Evolutionary conservation across 164 flowering plant genomes (phyloP).

Genomic region (Magnolia changhungtana): DNA sequence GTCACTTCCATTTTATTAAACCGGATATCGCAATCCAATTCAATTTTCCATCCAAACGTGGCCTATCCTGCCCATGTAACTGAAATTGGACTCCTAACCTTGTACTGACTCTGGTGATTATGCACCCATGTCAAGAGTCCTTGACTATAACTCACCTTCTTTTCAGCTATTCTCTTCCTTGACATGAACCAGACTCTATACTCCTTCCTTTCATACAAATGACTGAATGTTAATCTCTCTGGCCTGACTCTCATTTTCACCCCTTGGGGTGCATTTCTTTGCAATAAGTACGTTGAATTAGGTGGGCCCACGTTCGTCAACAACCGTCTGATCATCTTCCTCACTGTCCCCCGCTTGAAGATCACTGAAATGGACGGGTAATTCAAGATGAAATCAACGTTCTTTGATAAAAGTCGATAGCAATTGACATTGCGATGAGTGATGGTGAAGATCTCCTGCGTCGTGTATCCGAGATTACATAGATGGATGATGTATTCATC

Average conservation of each 20-base stretch:
- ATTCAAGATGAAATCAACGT: constrained; percentile 68
- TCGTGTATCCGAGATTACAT: constrained; percentile 63
- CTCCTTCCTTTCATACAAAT: constrained; percentile 44
- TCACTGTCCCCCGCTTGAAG: constrained; percentile 48
- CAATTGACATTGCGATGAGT: constrained; percentile 76
- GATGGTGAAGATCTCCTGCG: constrained; percentile 51
- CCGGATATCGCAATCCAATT: no score
- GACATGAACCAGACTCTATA: constrained; percentile 60
- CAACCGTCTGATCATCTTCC: constrained; percentile 40
- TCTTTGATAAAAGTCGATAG: constrained; percentile 34
- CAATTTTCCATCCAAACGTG: no score
- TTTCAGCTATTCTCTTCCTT: constrained; percentile 27
- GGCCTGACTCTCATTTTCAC: constrained; percentile 62
- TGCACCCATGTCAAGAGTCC: constrained; percentile 75
- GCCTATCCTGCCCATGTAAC: constrained; percentile 48
- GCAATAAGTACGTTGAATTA: constrained; percentile 60
- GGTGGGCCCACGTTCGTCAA: constrained; percentile 79
- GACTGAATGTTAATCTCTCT: constrained; percentile 39
- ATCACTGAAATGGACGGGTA: constrained; percentile 75
- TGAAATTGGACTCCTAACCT: constrained; percentile 73
- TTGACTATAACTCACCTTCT: constrained; percentile 30
- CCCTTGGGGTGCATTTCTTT: constrained; percentile 62
- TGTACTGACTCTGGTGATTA: constrained; percentile 27
- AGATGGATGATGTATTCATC: constrained; percentile 66
- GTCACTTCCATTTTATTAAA: no score